Base-by-base conservation (phyloP, 345 rosid genomes). In the Lumnitzera littorea region DNA sequence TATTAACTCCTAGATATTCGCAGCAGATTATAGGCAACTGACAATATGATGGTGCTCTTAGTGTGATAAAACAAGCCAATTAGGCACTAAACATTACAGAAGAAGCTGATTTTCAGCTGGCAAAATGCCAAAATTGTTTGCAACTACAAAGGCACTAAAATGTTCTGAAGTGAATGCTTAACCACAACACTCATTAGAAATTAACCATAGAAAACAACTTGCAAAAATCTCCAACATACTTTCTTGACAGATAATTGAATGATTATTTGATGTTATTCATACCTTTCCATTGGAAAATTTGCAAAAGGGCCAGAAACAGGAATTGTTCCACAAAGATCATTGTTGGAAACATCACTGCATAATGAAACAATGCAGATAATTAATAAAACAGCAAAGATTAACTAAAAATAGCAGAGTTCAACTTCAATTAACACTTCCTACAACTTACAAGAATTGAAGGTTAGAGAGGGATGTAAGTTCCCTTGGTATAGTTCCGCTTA, bases 301-400 rank as follows among this genome's bases (percentile, higher is more conserved):
- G 64, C 11, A 23, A 86, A 86, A 31, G 91, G 89, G 27, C 91
- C 91, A 67, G 83, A 88, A 12, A 81, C 87, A 2, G 91, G 91
- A 62, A 83, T 77, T 29, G 91, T 86, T 67, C 89, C 91, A 27
- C 89, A 86, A 7, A 86, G 82, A 68, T 76, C 76, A 55, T 86
- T 86, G 65, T 77, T 76, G n/a, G 83, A 86, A 48, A 83, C 84
- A 55, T 86, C 91, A 46, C 91, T 86, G 85, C 75, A 68, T 27
- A 58, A 12, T 15, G 23, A 13, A 36, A 31, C 9, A 23, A 16
- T 4, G 17, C 55, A 0, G 11, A 62, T 41, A 62, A 54, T 5
- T 43, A 25, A 43, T 24, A 54, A 50, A 53, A 14, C 48, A 4
- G 23, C 12, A 62, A 20, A 46, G 43, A 51, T n/a, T 24, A 27